Evolutionary conservation across 768 basidiomycete species (phyloP).

Genomic region (Paxillus involutus): DNA sequence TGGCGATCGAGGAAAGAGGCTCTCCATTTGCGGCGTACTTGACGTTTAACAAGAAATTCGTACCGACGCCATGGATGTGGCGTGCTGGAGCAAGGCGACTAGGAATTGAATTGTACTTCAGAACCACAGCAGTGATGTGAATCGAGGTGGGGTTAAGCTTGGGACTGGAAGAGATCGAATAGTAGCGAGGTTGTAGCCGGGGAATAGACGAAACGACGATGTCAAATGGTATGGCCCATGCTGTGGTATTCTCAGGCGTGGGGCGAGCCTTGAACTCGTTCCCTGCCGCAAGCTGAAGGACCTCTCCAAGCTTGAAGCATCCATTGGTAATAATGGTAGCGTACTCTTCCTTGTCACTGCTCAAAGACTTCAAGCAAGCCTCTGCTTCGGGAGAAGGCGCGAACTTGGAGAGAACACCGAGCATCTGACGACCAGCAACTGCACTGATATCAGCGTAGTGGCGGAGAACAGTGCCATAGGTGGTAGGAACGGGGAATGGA

Average conservation of each 20-base stretch:
- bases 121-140: constrained; percentile 93
- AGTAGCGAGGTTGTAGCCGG: constrained; percentile 95
- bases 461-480: constrained; percentile 88
- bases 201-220: constrained; percentile 92
- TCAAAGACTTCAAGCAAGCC: constrained; percentile 70
- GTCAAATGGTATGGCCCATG: constrained; percentile 95
- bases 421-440: constrained; percentile 90
- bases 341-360: constrained; percentile 87
- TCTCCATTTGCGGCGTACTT: constrained; percentile 73
- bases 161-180: constrained; percentile 97
- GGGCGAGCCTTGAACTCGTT: constrained; percentile 61
- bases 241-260: constrained; percentile 73
- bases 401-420: constrained; percentile 83
- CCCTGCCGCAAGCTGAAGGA: constrained; percentile 87
- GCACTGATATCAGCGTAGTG: constrained; percentile 98
- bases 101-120: constrained; percentile 80
- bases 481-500: constrained; percentile 97
- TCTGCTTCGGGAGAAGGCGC: constrained; percentile 82
- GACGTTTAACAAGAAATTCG: constrained; percentile 94
- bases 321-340: constrained; percentile 71
- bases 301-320: constrained; percentile 90
- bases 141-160: constrained; percentile 88
- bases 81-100: constrained; percentile 53
- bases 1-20: constrained; percentile 41
- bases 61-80: constrained; percentile 87